A percentile compares a stretch with the other conserved stretches of the same genome.
These are phyloP conservation scores for Ogataea parapolymorpha DNA, from an alignment of 805 yeast species.

Conservation along the genomic window DNA sequence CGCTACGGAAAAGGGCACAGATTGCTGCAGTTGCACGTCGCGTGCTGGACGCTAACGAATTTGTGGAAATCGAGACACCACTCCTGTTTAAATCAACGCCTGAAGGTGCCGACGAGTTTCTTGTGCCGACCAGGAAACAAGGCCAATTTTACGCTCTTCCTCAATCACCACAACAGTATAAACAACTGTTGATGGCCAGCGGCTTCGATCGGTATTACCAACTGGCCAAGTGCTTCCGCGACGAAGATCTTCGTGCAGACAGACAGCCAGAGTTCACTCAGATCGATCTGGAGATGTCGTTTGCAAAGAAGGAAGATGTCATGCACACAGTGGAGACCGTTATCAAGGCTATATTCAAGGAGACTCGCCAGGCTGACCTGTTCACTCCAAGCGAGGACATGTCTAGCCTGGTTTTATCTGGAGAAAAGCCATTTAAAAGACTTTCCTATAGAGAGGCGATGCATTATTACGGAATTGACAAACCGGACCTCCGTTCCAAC, in stretches of 20 bases:
- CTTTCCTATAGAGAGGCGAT: constrained; percentile 70
- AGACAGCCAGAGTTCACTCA: constrained; percentile 98
- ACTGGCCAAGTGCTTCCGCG: constrained; percentile 91
- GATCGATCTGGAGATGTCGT: constrained; percentile 92
- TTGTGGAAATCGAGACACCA: constrained; percentile 91
- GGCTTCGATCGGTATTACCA: constrained; percentile 87
- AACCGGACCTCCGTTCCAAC: constrained; percentile 80
- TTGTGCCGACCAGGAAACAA: constrained; percentile 80
- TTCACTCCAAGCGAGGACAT: constrained; percentile 34
- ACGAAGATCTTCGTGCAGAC: constrained; percentile 91
- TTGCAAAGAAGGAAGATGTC: constrained; percentile 67
- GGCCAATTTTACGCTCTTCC: constrained; percentile 81
- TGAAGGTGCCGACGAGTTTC: constrained; percentile 94
- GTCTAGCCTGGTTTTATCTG: constrained; percentile 25
- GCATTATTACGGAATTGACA: constrained; percentile 80
- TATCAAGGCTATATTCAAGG: constrained; percentile 53
- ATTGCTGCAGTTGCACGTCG: constrained; percentile 45
- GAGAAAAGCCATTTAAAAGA: constrained; percentile 26
- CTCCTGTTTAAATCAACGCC: constrained; percentile 92
- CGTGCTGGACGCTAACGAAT: constrained; percentile 39
- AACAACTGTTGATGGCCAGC: constrained; percentile 90
- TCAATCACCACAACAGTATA: constrained; percentile 97
- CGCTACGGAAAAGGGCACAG: constrained; percentile 53
- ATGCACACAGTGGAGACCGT: constrained; percentile 58
- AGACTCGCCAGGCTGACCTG: constrained; percentile 39